Evolutionary conservation across 2,329 filamentous ascomycete species (phyloP).

Genomic region (Sarocladium strictum): DNA sequence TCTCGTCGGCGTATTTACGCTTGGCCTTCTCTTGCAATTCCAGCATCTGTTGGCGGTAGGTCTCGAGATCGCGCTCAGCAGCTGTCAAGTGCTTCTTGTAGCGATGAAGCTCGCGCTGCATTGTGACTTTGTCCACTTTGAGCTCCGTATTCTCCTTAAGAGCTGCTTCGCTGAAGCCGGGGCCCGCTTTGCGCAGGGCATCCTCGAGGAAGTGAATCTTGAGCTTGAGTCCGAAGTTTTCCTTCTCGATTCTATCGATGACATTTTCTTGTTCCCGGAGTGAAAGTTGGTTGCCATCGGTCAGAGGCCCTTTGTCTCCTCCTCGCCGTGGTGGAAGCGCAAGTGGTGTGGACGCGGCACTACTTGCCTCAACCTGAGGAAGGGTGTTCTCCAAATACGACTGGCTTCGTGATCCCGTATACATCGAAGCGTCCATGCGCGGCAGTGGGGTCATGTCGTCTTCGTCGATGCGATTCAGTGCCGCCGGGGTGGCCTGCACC

Average conservation of each 20-base stretch:
- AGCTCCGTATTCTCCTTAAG: conserved; percentile 93
- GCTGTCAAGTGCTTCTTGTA: conserved; percentile 79
- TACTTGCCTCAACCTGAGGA: conserved; percentile 72
- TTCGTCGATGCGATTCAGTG: conserved; percentile 58
- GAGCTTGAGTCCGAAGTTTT: conserved; percentile 94
- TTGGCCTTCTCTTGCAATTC: conserved; percentile 80
- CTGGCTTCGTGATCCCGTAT: conserved; percentile 59
- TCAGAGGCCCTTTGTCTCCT: conserved; percentile 61
- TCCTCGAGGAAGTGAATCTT: conserved; percentile 97
- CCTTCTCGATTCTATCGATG: conserved; percentile 94
- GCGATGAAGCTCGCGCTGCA: conserved; percentile 79
- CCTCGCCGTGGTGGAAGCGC: conserved; percentile 59
- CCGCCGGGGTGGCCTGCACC: conserved; percentile 60
- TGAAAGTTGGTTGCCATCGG: conserved; percentile 85
- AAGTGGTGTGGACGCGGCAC: conserved; percentile 76
- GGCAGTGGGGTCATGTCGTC: conserved; percentile 73
- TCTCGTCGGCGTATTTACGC: conserved; percentile 66
- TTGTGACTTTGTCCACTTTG: conserved; percentile 85
- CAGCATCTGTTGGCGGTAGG: conserved; percentile 72
- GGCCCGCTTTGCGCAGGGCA: conserved; percentile 77
- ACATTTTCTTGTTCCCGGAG: conserved; percentile 91
- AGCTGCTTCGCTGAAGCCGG: conserved; percentile 82
- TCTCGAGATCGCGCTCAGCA: conserved; percentile 82
- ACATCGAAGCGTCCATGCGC: conserved; percentile 65
- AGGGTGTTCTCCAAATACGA: conserved; percentile 64